Evolutionary conservation across 768 basidiomycete genomes (phyloP).

Genomic region (Brasilioporus rufonigricans): DNA sequence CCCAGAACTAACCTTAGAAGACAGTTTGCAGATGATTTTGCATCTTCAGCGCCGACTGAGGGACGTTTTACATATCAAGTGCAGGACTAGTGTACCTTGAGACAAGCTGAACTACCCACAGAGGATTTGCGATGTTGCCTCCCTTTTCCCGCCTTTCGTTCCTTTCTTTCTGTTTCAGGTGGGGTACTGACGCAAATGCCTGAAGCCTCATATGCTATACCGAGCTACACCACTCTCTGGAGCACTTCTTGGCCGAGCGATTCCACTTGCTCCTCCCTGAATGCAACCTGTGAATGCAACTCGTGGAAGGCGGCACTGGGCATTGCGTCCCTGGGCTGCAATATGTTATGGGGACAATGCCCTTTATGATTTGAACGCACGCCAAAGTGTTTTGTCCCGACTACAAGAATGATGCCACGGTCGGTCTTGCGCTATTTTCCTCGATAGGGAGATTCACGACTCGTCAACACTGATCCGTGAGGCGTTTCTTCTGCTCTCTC

Average conservation of each 20-base stretch:
- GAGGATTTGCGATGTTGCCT: neutral
- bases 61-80: too few relatives aligned
- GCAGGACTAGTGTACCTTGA: too few relatives aligned
- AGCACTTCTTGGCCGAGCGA: neutral
- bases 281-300: neutral
- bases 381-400: neutral
- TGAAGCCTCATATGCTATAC: neutral
- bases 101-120: too few relatives aligned
- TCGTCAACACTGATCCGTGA: neutral
- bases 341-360: neutral
- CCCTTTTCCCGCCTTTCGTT: neutral
- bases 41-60: too few relatives aligned
- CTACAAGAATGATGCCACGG: neutral
- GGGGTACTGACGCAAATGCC: neutral
- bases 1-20: too few relatives aligned
- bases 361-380: neutral
- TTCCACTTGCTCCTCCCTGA: neutral
- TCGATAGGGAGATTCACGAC: neutral
- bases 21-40: too few relatives aligned
- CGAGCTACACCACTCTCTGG: neutral
- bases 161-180: neutral
- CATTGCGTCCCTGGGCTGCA: neutral
- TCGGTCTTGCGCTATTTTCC: neutral
- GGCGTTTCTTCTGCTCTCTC: neutral
- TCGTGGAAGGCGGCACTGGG: neutral